Evolutionary conservation across 2,329 filamentous ascomycete species (phyloP), one percentile per base, ranked within the genome.

Genomic region (Aspergillus chevalieri): DNA sequence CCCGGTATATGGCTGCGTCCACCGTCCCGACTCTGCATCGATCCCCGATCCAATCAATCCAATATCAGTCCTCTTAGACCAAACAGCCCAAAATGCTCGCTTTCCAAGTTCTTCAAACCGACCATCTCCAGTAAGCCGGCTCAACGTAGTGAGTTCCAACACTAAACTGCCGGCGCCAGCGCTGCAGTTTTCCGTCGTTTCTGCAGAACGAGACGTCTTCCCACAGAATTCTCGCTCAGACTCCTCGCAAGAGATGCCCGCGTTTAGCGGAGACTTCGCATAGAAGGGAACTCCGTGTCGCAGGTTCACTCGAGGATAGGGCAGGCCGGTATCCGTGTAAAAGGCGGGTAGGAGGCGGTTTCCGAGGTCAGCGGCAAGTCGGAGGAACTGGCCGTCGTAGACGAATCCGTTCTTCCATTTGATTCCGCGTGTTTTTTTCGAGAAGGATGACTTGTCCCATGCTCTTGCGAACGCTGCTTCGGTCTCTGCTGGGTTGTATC

Each of bases 41-140:
- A 98, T 90, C 2, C 91, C 92, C 50, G 89, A 87, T 6, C 92
- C 93, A 54, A 98, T 85, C 21, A 98, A 77, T 3, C 89, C 89
- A 60, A 95, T 89, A 38, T 84, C 81, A 65, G 89, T 96, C 55
- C 91, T 82, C 49, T 88, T 79, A 41, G 85, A 78, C 93, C 93
- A 98, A n/a, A 98, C 89, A 21, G 91, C 87, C 90, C 92, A 96
- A 63, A 98, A 98, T 0, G 93, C 92, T 49, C 87, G 78, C 69
- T 97, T 97, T 1, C 89, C 92, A 14, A 88, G 78, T 62, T 87
- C 83, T 68, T 98, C 93, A 61, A 95, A 98, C n/a, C 87, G 82
- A 8, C 79, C 74, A 64, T 97, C 89, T 9, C 88, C 89, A 0
- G 89, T 94, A 43, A 98, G 76, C 21, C 93, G 82, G 62, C 90